A percentile compares a stretch with the other conserved stretches of the same genome.
phyloP scores from a whole-genome alignment of 768 basidiomycete species.

The Suillus subaureus region DNA sequence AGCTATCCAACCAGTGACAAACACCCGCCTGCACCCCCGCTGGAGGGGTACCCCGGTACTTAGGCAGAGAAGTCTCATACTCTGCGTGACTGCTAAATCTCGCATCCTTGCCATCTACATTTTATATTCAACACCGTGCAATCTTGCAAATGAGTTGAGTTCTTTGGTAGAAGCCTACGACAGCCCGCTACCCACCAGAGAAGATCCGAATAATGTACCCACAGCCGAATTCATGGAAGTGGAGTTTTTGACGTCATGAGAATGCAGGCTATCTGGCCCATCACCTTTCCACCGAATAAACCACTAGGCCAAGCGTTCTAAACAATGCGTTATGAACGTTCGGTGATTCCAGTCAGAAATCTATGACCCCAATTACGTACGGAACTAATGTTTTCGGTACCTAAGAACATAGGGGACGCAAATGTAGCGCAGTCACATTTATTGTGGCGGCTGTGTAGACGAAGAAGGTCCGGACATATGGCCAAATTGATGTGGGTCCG shows the following conservation, averaged over 20 bases:
- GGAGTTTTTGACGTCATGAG: neutral
- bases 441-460: neutral
- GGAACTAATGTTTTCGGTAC: neutral
- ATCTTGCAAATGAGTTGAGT: neutral
- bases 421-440: neutral
- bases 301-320: no score
- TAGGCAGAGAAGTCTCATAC: no score
- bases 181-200: neutral
- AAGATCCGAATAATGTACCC: neutral
- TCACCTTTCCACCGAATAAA: neutral
- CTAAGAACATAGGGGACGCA: neutral
- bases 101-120: neutral
- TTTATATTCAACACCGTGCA: neutral
- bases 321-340: neutral
- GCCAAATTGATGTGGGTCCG: neutral
- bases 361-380: neutral
- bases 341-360: neutral
- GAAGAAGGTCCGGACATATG: conserved; percentile 1
- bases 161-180: neutral
- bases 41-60: neutral
- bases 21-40: neutral
- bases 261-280: neutral
- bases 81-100: no score
- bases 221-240: conserved; percentile 5
- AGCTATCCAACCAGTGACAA: neutral